Evolutionary conservation across 495 filamentous ascomycete species (phyloP).

Genomic region (Tuber aestivum): DNA sequence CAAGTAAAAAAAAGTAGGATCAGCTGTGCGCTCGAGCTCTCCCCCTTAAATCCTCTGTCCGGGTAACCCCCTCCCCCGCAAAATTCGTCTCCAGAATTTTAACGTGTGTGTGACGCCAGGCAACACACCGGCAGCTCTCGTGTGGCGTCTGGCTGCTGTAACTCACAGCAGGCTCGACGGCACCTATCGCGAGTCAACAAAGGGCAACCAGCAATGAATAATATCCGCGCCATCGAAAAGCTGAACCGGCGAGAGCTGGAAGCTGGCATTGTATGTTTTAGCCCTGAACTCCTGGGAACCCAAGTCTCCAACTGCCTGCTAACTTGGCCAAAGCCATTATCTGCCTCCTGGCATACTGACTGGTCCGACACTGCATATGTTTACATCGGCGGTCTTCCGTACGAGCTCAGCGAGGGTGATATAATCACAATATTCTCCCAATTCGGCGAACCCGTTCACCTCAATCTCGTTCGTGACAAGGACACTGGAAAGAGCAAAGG

Average conservation of each 20-base stretch:
- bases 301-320: constrained; percentile 44
- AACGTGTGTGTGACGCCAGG: constrained; percentile 15
- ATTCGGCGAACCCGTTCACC: constrained; percentile 84
- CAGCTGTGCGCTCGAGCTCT: background rate
- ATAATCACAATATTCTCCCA: constrained; percentile 96
- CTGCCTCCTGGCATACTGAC: constrained; percentile 92
- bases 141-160: background rate
- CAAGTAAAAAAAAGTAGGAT: background rate
- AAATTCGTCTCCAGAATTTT: background rate
- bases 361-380: constrained; percentile 96
- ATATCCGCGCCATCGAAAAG: constrained; percentile 80
- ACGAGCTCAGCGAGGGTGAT: constrained; percentile 91
- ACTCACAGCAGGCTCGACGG: background rate
- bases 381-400: constrained; percentile 91
- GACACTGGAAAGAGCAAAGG: constrained; percentile 91
- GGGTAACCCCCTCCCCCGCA: constrained; percentile 22
- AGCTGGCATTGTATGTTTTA: constrained; percentile 60
- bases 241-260: constrained; percentile 96
- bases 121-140: constrained; percentile 6
- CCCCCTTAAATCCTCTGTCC: constrained; percentile 5
- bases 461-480: constrained; percentile 87
- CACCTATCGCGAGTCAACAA: constrained; percentile 24
- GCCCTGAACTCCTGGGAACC: constrained; percentile 4
- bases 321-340: constrained; percentile 52
- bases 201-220: constrained; percentile 61